Evolutionary conservation across 2,329 filamentous ascomycete species (phyloP).

Genomic region (Epichloe typhina): DNA sequence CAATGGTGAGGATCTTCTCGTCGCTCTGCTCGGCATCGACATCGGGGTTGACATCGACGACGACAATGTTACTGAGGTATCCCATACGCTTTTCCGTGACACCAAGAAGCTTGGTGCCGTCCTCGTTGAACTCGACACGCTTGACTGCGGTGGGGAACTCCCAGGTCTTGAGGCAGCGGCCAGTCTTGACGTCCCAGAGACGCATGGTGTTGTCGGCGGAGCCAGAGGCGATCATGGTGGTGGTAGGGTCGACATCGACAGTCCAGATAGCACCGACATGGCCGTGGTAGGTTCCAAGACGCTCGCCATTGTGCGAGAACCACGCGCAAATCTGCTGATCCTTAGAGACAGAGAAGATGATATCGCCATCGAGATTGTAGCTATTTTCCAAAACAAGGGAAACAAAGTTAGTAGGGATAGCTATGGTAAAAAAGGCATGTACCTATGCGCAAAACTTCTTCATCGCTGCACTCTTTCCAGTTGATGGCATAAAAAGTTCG

Average conservation of each 20-base stretch:
- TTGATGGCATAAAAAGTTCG: not conserved
- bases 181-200: conserved; percentile 90
- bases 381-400: conserved; percentile 24
- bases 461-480: not conserved
- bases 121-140: conserved; percentile 92
- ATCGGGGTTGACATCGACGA: conserved; percentile 79
- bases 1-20: conserved; percentile 74
- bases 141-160: conserved; percentile 96
- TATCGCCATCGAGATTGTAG: conserved; percentile 89
- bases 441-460: not conserved
- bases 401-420: conserved; percentile 1
- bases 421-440: not conserved
- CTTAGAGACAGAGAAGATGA: conserved; percentile 91
- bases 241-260: conserved; percentile 88
- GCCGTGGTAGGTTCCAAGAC: conserved; percentile 89
- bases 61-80: conserved; percentile 84
- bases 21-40: conserved; percentile 71
- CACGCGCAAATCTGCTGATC: conserved; percentile 95
- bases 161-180: conserved; percentile 91
- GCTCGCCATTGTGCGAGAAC: conserved; percentile 96
- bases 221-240: conserved; percentile 82
- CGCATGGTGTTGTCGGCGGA: conserved; percentile 97
- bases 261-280: conserved; percentile 99
- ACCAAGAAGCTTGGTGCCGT: conserved; percentile 78
- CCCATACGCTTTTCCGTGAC: conserved; percentile 99